Percentiles rank a stretch among this genome's conserved stretches.
Evolutionary conservation across 2,329 filamentous ascomycete species (phyloP).

Genomic region (Penicillium sp.): DNA sequence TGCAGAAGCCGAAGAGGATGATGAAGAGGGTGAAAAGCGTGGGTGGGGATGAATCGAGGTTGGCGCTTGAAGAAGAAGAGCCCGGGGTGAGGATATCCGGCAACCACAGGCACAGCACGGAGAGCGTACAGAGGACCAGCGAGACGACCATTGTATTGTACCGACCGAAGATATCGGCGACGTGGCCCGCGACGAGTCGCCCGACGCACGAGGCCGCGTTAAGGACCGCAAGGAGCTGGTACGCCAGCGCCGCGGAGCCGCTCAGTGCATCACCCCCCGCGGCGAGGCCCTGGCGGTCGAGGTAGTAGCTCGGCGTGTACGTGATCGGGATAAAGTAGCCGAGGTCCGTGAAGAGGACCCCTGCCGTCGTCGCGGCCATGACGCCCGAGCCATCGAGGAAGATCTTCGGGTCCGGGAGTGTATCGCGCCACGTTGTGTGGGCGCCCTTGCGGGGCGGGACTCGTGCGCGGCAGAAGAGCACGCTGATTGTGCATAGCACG

Average conservation of each 20-base stretch:
- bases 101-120: conserved; percentile 32
- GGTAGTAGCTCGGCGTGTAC: conserved; percentile 33
- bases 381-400: conserved; percentile 25
- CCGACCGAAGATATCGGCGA: conserved; percentile 33
- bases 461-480: conserved; percentile 21
- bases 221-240: conserved; percentile 31
- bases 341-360: conserved; percentile 32
- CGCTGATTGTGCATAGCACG: conserved; percentile 34
- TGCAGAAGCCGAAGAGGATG: conserved; percentile 40
- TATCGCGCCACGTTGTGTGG: conserved; percentile 24
- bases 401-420: conserved; percentile 23
- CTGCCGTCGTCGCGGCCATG: conserved; percentile 25
- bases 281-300: conserved; percentile 16
- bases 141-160: conserved; percentile 36
- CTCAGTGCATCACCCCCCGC: conserved; percentile 1
- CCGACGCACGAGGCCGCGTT: conserved; percentile 33
- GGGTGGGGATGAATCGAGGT: background rate
- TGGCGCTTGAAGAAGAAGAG: too few species aligned
- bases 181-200: conserved; percentile 28
- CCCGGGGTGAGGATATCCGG: background rate
- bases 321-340: conserved; percentile 35
- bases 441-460: conserved; percentile 18
- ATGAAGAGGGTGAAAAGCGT: conserved; percentile 22
- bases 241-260: conserved; percentile 26
- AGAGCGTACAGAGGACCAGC: conserved; percentile 24